A percentile compares a stretch with the other conserved stretches of the same genome.
These are phyloP conservation scores for Ophiostoma montium DNA, from an alignment of 2,329 filamentous ascomycete species.

Conservation along the genomic window DNA sequence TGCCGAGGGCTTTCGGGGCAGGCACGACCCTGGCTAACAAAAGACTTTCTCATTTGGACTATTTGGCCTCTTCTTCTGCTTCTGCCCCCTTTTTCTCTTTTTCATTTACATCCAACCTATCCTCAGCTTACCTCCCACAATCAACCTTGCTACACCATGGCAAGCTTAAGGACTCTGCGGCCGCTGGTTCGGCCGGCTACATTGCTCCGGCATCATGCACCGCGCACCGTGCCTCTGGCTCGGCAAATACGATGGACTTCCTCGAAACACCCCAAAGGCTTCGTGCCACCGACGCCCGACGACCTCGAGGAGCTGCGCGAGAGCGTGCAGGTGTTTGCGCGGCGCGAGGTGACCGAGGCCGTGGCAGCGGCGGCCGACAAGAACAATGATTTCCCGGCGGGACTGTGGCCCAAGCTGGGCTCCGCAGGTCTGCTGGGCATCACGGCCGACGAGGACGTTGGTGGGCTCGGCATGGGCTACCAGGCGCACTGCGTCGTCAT, in stretches of 20 bases:
- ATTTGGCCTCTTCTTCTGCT: background rate
- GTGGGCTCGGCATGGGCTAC: slow-evolving; percentile 83
- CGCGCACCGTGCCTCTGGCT: too few relatives aligned
- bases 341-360: slow-evolving; percentile 73
- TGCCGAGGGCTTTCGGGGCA: background rate
- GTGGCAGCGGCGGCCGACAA: slow-evolving; percentile 73
- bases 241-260: slow-evolving; percentile 36
- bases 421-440: slow-evolving; percentile 85
- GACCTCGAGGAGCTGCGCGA: slow-evolving; percentile 73
- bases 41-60: background rate
- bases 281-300: slow-evolving; percentile 51
- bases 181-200: slow-evolving; percentile 17
- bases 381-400: slow-evolving; percentile 72
- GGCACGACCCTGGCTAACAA: background rate
- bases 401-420: slow-evolving; percentile 90
- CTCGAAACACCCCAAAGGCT: slow-evolving; percentile 46
- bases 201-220: too few relatives aligned
- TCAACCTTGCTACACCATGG: too few relatives aligned
- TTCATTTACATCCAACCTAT: background rate
- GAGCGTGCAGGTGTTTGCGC: slow-evolving; percentile 75
- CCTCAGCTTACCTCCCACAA: background rate
- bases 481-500: slow-evolving; percentile 92
- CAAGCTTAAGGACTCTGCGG: slow-evolving; percentile 24
- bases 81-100: background rate
- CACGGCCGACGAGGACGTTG: slow-evolving; percentile 84